Base-by-base conservation (phyloP, 495 filamentous ascomycete genomes). In the Immersiella caudata region DNA sequence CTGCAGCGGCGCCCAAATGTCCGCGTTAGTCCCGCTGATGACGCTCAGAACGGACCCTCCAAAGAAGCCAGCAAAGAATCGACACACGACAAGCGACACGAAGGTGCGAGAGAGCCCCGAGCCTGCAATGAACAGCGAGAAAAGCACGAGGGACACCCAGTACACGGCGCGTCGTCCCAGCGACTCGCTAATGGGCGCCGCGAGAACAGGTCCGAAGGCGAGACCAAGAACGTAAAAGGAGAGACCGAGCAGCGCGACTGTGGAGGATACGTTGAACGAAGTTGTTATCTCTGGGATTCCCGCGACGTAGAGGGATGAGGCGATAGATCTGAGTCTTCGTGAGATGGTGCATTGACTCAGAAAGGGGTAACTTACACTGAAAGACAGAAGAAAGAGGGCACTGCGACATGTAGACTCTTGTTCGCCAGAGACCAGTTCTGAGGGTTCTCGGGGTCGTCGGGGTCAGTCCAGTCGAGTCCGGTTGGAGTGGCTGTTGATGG, bases 381-480 rank as follows among this genome's bases (percentile, higher is more conserved):
- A 14, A 55, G 52, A n/a, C 52, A 55, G n/a, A 55, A 55, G 52
- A 55, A 55, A n/a, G 52, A 55, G 20, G 52, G 52, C 9, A 55
- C 52, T n/a, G n/a, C 52, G 52, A 55, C 52, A 22, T 55, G 52
- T 2, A 55, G 52, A 22, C 52, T 55, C 52, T 55, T 55, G 2
- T 55, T 55, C 3, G 52, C 52, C 20, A 55, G 25, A 55, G 52
- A 55, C 52, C 52, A 55, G 52, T 55, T 55, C 14, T 55, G 52
- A 55, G 52, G 52, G n/a, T 55, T 55, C n/a, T 5, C 52, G 52
- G 52, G 7, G 52, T 55, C 52, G 12, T 55, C 52, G 25, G 20
- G 21, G 52, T n/a, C 52, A 14, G 52, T 22, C 52, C 52, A 55
- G n/a, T 55, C 52, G 52, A 55, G 52, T 22, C 52, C 52, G 2